These are phyloP conservation scores for Aspergillus niger DNA, from an alignment of 2,329 filamentous ascomycete genomes.

Conservation along the genomic window DNA sequence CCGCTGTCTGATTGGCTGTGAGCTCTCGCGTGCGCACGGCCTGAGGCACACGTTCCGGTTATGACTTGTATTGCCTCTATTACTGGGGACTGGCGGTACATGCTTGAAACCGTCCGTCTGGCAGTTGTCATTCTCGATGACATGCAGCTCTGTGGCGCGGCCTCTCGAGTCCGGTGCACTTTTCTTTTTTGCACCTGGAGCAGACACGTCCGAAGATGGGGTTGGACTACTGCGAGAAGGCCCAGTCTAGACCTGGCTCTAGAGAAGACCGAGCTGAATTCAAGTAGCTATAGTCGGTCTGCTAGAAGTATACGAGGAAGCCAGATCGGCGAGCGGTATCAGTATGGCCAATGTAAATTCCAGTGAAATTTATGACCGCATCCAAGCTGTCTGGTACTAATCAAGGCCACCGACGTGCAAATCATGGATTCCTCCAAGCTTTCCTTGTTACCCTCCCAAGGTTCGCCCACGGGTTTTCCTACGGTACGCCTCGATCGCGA, in stretches of 20 bases:
- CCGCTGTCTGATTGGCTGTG: constrained; percentile 24
- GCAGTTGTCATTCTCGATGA: constrained; percentile 2
- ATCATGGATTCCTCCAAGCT: neutral
- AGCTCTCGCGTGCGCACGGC: constrained; percentile 15
- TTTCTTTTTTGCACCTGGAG: neutral
- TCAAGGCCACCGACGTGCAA: neutral
- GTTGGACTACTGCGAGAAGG: neutral
- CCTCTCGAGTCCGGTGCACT: neutral
- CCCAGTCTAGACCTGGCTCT: neutral
- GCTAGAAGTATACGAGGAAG: neutral
- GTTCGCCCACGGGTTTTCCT: neutral
- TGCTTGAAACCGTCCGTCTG: neutral
- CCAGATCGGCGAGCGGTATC: neutral
- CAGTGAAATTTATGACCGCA: neutral
- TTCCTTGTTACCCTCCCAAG: neutral
- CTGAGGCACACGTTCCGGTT: constrained; percentile 23
- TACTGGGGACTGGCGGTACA: too few relatives aligned
- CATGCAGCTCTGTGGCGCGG: constrained; percentile 7
- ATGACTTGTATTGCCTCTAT: constrained; percentile 2
- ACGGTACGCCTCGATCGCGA: neutral
- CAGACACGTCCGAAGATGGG: neutral
- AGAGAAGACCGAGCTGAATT: neutral
- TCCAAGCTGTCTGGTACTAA: neutral
- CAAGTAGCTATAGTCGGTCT: neutral
- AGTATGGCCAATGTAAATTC: neutral